phyloP scores from a whole-genome alignment of 2,329 filamentous ascomycete species.

The Colletotrichum lini region DNA sequence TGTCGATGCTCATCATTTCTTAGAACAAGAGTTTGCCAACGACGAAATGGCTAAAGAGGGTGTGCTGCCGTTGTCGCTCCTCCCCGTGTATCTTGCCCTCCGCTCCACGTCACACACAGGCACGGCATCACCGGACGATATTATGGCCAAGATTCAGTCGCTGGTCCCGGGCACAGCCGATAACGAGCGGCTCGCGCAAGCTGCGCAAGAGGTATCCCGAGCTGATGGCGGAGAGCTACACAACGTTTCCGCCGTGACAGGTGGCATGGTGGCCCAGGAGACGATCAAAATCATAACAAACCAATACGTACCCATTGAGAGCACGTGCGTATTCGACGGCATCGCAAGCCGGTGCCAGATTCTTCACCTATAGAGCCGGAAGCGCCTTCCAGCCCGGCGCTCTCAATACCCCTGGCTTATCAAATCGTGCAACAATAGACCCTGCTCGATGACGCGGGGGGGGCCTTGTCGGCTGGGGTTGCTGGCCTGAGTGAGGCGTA shows the following conservation, averaged over 20 bases:
- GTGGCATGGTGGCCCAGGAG: constrained; percentile 97
- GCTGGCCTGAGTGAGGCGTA: neutral
- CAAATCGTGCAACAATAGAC: neutral
- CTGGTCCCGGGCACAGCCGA: constrained; percentile 62
- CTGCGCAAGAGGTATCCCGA: constrained; percentile 78
- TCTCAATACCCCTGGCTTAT: neutral
- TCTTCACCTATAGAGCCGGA: constrained; percentile 61
- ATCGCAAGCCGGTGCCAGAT: constrained; percentile 74
- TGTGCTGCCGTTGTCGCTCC: constrained; percentile 69
- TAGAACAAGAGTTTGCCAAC: constrained; percentile 68
- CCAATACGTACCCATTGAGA: constrained; percentile 80
- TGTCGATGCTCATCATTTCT: constrained; percentile 26
- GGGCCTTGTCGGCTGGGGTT: constrained; percentile 38
- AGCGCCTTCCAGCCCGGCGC: constrained; percentile 42
- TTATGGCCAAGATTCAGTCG: constrained; percentile 63
- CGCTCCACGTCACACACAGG: constrained; percentile 64
- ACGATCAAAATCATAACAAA: constrained; percentile 89
- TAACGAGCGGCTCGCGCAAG: constrained; percentile 66
- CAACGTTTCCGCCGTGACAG: constrained; percentile 89
- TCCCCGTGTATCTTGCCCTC: constrained; percentile 79
- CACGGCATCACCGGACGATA: constrained; percentile 64
- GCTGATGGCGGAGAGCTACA: constrained; percentile 90
- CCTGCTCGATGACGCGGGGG: constrained; percentile 27
- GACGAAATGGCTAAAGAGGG: constrained; percentile 66
- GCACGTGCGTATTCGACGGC: constrained; percentile 80